Evolutionary conservation across 352 stramenopile species (phyloP), one percentile per base, ranked within the genome.

Genomic region (Globisporangium parvum): DNA sequence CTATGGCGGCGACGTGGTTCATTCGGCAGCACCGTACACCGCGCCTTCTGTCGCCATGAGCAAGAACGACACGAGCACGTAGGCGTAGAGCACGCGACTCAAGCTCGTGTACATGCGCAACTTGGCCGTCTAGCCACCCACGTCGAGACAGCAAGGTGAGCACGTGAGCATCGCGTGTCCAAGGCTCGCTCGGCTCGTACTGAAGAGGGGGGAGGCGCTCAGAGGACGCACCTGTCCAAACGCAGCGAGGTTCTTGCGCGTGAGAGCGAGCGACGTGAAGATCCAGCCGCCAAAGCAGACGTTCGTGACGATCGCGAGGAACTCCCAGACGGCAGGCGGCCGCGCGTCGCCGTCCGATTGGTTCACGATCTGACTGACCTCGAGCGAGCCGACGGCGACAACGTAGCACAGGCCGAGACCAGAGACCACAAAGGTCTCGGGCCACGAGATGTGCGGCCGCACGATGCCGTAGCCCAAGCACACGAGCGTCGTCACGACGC

Each of bases 241-340:
- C 4, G 70, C 73, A 8, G 69, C 73, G n/a, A 95, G 71, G 24
- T 91, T 93, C 63, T 86, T 88, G 35, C 77, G 74, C 12, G 85
- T 93, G 12, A 93, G 63, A 18, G 77, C 63, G 10, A 95, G 63
- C 3, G 85, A 93, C 49, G 79, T 65, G 63, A 91, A 95, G 53
- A 95, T 95, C 85, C 85, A 95, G 0, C 79, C 80, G 17, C 70
- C 79, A 70, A 95, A 95, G 59, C 85, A 95, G 2, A 57, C 57
- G 57, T 95, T 91, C 20, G 85, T 91, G 47, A 79, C 72, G 46
- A 88, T 73, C 14, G 86, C 80, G n/a, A 95, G 73, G 12, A 71
- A 57, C 59, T 91, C 83, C 85, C 85, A 95, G 1, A 91, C 72
- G 2, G 69, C 72, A 33, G 85, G 83, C 33, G 85, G 85, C 8